Percentiles rank a stretch among this genome's conserved stretches.
Evolutionary conservation across 1,284 basidiomycete genomes (phyloP).

Genomic region (Neotropicomus parvogracilis): DNA sequence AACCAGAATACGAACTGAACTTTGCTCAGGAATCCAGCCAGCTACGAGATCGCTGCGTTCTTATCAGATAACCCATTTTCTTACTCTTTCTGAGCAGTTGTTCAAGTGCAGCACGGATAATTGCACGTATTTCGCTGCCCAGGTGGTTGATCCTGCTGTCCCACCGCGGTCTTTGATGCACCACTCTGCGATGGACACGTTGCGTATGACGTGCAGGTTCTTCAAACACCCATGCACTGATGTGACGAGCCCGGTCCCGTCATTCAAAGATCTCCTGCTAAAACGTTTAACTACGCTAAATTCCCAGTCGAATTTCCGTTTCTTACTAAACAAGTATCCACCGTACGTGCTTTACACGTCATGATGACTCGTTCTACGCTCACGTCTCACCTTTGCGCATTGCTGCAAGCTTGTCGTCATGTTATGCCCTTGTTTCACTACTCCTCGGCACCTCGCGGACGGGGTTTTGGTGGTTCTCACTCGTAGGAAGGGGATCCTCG

Average conservation of each 20-base stretch:
- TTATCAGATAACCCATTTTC: constrained; percentile 17
- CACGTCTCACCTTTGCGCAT: neutral
- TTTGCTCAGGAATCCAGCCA: neutral
- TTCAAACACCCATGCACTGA: constrained; percentile 1
- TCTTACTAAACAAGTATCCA: constrained; percentile 18
- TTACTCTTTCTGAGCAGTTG: neutral
- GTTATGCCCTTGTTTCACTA: constrained; percentile 22
- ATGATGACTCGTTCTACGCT: constrained; percentile 12
- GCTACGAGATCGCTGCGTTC: constrained; percentile 7
- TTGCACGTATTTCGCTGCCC: constrained; percentile 1
- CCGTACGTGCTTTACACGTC: constrained; percentile 21
- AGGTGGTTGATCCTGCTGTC: constrained; percentile 3
- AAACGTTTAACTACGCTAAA: constrained; percentile 37
- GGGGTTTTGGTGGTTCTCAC: constrained; percentile 7
- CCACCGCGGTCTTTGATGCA: constrained; percentile 4
- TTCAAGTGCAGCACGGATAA: neutral
- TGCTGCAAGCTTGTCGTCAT: constrained; percentile 4
- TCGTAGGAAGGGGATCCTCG: constrained; percentile 4
- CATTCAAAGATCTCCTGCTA: constrained; percentile 23
- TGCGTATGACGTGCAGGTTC: constrained; percentile 1
- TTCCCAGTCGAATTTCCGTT: constrained; percentile 28
- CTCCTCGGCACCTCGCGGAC: constrained; percentile 30
- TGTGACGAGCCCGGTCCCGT: constrained; percentile 17
- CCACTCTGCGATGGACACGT: neutral
- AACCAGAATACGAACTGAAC: neutral